Conservation (phyloP, 2,329 filamentous ascomycete species). For the Penicillium sp. region DNA sequence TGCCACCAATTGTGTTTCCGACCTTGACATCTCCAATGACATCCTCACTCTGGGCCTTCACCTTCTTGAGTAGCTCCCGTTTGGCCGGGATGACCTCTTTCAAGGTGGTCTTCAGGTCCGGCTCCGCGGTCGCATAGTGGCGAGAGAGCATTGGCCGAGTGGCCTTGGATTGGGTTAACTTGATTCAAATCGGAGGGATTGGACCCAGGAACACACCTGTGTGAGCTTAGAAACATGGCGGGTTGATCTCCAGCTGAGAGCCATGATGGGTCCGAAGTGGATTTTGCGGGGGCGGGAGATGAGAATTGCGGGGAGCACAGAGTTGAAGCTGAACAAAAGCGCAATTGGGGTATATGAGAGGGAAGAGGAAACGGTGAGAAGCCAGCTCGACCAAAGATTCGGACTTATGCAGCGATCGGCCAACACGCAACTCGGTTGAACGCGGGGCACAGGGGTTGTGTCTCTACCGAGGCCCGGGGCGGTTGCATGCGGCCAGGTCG, state of each 20-base stretch:
- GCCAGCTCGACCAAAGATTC: background rate
- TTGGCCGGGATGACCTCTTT: constrained; percentile 85
- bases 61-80: constrained; percentile 87
- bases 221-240: constrained; percentile 41
- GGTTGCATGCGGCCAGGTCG: constrained; percentile 28
- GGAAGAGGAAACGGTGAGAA: background rate
- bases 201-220: constrained; percentile 29
- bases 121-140: constrained; percentile 68
- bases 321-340: constrained; percentile 1
- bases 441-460: constrained; percentile 18
- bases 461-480: constrained; percentile 26
- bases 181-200: background rate
- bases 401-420: constrained; percentile 14
- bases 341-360: constrained; percentile 5
- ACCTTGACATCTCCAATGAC: constrained; percentile 90
- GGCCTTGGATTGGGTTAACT: constrained; percentile 7
- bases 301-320: constrained; percentile 18
- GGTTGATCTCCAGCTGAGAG: constrained; percentile 40
- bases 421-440: constrained; percentile 20
- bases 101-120: constrained; percentile 85
- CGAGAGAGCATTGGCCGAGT: constrained; percentile 28
- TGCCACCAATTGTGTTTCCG: constrained; percentile 90
- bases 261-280: constrained; percentile 33
- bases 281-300: constrained; percentile 25
- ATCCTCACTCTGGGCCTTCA: constrained; percentile 82